Percentiles rank a stretch among this genome's conserved stretches.
phyloP scores from a whole-genome alignment of 306 rosid genomes.

The Trifolium fragiferum region DNA sequence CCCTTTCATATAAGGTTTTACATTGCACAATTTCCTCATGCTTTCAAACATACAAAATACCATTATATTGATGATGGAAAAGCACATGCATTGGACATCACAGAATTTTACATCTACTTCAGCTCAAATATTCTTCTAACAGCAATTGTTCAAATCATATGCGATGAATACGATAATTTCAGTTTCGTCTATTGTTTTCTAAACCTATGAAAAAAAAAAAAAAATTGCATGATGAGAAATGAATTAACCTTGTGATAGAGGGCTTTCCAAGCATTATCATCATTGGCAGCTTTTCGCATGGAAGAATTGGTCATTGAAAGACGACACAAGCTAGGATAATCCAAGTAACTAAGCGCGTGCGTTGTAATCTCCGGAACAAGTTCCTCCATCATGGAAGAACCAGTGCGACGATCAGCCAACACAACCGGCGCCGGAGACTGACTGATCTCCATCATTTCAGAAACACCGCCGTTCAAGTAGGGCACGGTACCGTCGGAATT shows the following conservation, averaged over 20 bases:
- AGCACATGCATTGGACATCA: constrained; percentile 6
- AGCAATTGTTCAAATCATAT: constrained; percentile 31
- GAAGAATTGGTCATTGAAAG: constrained; percentile 94
- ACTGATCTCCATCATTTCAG: constrained; percentile 53
- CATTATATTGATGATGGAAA: not conserved
- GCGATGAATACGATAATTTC: not conserved
- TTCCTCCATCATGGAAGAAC: constrained; percentile 99
- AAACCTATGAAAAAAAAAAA: constrained; percentile 5
- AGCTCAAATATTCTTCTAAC: constrained; percentile 7
- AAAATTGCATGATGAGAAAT: not conserved
- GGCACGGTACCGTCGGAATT: constrained; percentile 40
- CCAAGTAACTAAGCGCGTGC: constrained; percentile 97
- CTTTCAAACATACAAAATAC: not conserved
- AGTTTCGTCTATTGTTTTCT: not conserved
- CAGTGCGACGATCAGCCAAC: constrained; percentile 62
- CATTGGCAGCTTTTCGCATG: constrained; percentile 97
- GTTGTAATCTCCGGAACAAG: constrained; percentile 98
- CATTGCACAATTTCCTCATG: not conserved
- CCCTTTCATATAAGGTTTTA: constrained; percentile 15
- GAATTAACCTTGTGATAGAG: constrained; percentile 89
- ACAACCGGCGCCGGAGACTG: constrained; percentile 36
- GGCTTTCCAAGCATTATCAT: constrained; percentile 98
- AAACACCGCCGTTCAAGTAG: constrained; percentile 70
- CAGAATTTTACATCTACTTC: not conserved
- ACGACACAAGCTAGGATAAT: constrained; percentile 89